These are phyloP conservation scores for Cyclaneusma minus DNA, from an alignment of 2,329 filamentous ascomycete genomes.

Conservation along the genomic window DNA sequence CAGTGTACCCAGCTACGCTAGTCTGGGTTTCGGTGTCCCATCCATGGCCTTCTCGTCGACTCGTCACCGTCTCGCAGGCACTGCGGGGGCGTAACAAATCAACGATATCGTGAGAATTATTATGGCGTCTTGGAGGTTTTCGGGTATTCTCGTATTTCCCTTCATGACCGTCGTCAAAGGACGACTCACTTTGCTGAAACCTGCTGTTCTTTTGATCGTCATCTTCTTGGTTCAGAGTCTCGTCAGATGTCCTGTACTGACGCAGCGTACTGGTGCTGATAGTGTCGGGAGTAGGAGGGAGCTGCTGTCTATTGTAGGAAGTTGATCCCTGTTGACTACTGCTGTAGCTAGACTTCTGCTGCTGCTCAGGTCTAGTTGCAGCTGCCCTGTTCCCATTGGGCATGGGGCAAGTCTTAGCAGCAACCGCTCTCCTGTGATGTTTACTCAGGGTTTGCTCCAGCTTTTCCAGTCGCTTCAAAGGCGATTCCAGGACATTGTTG, in stretches of 20 bases:
- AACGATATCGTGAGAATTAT: conserved; percentile 1
- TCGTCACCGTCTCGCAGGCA: conserved; percentile 18
- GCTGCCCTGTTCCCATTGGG: conserved; percentile 5
- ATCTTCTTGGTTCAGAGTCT: conserved; percentile 23
- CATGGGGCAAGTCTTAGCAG: conserved; percentile 1
- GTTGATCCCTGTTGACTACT: conserved; percentile 20
- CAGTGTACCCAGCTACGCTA: conserved; percentile 10
- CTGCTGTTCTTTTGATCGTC: conserved; percentile 3
- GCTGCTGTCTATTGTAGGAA: conserved; percentile 15
- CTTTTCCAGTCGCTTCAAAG: conserved; percentile 33
- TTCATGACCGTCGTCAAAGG: conserved; percentile 6
- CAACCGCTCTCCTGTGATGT: conserved; percentile 12
- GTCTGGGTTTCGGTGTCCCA: conserved; percentile 18
- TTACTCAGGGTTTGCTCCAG: conserved; percentile 21
- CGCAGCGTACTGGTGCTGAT: conserved; percentile 19
- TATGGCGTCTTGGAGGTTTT: neutral
- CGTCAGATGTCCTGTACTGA: conserved; percentile 33
- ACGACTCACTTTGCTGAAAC: conserved; percentile 7
- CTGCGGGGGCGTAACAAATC: conserved; percentile 12
- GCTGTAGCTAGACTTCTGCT: neutral
- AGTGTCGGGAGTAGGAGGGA: conserved; percentile 21
- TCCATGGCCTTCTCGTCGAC: conserved; percentile 18
- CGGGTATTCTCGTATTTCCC: neutral
- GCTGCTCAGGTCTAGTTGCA: conserved; percentile 5
- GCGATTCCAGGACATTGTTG: conserved; percentile 31